phyloP scores from a whole-genome alignment of 768 basidiomycete genomes.

The Psilocybe cubensis region DNA sequence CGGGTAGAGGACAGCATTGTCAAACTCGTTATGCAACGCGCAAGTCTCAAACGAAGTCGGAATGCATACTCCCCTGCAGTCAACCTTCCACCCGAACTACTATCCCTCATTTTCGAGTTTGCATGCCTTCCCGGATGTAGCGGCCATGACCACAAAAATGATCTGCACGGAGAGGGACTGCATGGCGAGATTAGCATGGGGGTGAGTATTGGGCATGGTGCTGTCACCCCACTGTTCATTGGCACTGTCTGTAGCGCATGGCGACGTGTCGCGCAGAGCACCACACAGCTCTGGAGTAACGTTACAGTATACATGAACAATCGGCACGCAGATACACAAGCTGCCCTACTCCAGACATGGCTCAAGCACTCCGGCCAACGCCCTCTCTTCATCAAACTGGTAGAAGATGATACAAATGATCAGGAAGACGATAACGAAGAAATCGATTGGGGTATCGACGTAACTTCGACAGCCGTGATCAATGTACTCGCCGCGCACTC shows the following conservation, averaged over 20 bases:
- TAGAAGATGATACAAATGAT: constrained; percentile 18
- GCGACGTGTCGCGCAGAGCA: constrained; percentile 16
- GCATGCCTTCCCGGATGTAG: constrained; percentile 13
- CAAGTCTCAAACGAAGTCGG: constrained; percentile 20
- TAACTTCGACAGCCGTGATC: constrained; percentile 20
- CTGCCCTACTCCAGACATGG: constrained; percentile 22
- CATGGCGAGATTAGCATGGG: constrained; percentile 12
- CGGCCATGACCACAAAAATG: neutral
- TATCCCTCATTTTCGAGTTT: constrained; percentile 22
- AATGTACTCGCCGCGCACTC: constrained; percentile 16
- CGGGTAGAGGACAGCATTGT: constrained; percentile 24
- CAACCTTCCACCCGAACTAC: constrained; percentile 21
- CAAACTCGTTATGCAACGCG: constrained; percentile 19
- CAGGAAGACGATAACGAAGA: constrained; percentile 14
- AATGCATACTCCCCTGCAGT: constrained; percentile 21
- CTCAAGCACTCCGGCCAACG: constrained; percentile 17
- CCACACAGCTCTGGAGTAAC: constrained; percentile 22
- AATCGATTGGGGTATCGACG: constrained; percentile 18
- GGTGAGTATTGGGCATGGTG: constrained; percentile 14
- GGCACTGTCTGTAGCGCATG: constrained; percentile 24
- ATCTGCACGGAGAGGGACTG: neutral
- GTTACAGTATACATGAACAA: constrained; percentile 18
- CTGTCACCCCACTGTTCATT: constrained; percentile 23
- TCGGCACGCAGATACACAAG: constrained; percentile 16
- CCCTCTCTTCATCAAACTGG: constrained; percentile 18